phyloP scores from a whole-genome alignment of 2,329 filamentous ascomycete genomes.

The Beauveria sp. region DNA sequence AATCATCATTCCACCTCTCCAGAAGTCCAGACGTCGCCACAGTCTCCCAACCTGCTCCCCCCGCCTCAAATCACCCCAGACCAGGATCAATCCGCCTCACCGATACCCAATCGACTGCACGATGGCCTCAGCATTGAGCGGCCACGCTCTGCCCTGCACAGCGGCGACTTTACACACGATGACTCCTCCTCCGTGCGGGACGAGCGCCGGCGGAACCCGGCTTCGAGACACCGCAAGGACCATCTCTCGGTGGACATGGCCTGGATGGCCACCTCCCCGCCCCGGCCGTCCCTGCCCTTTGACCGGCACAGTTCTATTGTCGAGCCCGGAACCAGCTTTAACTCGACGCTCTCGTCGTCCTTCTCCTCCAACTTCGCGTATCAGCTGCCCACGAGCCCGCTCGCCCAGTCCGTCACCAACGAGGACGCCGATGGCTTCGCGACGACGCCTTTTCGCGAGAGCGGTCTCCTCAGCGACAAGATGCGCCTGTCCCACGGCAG shows the following conservation, averaged over 20 bases:
- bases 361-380: slow-evolving; percentile 74
- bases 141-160: slow-evolving; percentile 68
- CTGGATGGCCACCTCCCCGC: slow-evolving; percentile 52
- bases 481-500: slow-evolving; percentile 49
- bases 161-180: slow-evolving; percentile 54
- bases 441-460: slow-evolving; percentile 42
- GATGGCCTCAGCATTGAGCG: slow-evolving; percentile 65
- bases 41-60: slow-evolving; percentile 34
- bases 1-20: slow-evolving; percentile 18
- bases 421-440: slow-evolving; percentile 56
- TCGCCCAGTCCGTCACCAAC: slow-evolving; percentile 83
- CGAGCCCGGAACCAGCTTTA: slow-evolving; percentile 29
- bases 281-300: slow-evolving; percentile 40
- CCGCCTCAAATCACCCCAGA: slow-evolving; percentile 41
- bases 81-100: slow-evolving; percentile 24
- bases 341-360: slow-evolving; percentile 55
- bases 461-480: slow-evolving; percentile 37
- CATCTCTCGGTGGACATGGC: slow-evolving; percentile 18
- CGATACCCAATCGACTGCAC: slow-evolving; percentile 34
- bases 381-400: slow-evolving; percentile 81
- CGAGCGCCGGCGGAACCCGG: slow-evolving; percentile 13
- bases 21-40: slow-evolving; percentile 24
- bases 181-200: slow-evolving; percentile 15
- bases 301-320: slow-evolving; percentile 25
- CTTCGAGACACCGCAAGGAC: slow-evolving; percentile 14